A percentile compares a stretch with the other conserved stretches of the same genome.
These are phyloP conservation scores for Rhynchospora tenuis DNA, from an alignment of 176 grass and related monocot genomes.

Conservation along the genomic window DNA sequence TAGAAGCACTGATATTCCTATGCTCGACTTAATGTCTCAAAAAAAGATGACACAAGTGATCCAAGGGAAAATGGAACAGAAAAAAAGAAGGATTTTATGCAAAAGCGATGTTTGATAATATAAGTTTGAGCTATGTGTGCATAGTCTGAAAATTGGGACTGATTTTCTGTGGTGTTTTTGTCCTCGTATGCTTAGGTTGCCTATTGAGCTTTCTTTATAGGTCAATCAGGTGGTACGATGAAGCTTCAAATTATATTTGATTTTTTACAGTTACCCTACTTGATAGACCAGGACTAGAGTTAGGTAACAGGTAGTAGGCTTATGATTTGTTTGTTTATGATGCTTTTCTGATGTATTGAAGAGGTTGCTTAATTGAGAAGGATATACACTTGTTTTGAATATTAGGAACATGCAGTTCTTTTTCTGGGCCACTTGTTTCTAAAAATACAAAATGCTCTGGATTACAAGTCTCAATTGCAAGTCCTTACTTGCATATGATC, in stretches of 20 bases:
- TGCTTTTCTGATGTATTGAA: too few species aligned
- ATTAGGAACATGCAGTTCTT: too few species aligned
- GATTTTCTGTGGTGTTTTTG: not conserved
- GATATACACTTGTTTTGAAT: too few species aligned
- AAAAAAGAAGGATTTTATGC: not conserved
- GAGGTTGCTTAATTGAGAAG: too few species aligned
- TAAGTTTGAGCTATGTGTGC: not conserved
- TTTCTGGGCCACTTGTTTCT: too few species aligned
- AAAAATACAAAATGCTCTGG: too few species aligned
- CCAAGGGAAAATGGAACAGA: not conserved
- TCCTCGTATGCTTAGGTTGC: not conserved
- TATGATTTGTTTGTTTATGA: not conserved
- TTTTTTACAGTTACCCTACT: not conserved
- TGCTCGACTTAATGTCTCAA: not conserved
- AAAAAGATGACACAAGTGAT: not conserved
- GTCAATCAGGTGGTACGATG: not conserved
- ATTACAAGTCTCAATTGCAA: not conserved
- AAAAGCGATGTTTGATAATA: not conserved
- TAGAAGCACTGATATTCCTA: not conserved
- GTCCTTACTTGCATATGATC: slow-evolving; percentile 87
- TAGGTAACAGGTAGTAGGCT: not conserved
- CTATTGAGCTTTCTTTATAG: not conserved
- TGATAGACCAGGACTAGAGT: not conserved
- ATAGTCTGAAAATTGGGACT: not conserved
- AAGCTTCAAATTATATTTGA: not conserved